A percentile compares a stretch with the other conserved stretches of the same genome.
Evolutionary conservation across 2,329 filamentous ascomycete genomes (phyloP).

Genomic region (Podosphaera aphanis): DNA sequence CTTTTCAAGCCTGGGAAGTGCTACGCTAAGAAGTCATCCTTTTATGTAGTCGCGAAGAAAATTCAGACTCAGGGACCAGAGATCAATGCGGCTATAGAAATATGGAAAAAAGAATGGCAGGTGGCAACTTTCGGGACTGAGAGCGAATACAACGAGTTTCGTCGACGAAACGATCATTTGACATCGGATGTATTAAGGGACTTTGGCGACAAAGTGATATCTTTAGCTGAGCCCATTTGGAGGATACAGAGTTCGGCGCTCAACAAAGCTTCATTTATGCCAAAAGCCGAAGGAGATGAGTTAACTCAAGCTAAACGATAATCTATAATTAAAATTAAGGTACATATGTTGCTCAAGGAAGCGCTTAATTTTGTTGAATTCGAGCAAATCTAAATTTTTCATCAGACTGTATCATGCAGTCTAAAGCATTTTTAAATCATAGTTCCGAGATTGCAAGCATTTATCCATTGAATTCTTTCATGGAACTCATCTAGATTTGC

Average conservation of each 20-base stretch:
- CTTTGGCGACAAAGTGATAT: slow-evolving; percentile 3
- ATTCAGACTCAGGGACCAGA: slow-evolving; percentile 1
- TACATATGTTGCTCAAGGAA: too few species aligned
- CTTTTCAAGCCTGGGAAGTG: slow-evolving; percentile 9
- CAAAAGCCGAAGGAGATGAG: too few species aligned
- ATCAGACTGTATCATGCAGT: too few species aligned
- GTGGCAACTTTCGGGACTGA: slow-evolving; percentile 6
- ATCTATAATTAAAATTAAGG: too few species aligned
- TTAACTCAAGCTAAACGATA: too few species aligned
- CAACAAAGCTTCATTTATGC: too few species aligned
- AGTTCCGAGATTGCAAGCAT: too few species aligned
- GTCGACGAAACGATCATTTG: slow-evolving; percentile 2
- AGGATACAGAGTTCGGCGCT: slow-evolving; percentile 4
- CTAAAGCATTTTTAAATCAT: too few species aligned
- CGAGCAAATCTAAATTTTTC: too few species aligned
- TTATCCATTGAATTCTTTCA: too few species aligned
- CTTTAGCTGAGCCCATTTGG: slow-evolving; percentile 4
- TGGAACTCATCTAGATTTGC: too few species aligned
- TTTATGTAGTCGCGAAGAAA: slow-evolving; percentile 12
- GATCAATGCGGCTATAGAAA: slow-evolving; percentile 2
- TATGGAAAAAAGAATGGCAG: slow-evolving; percentile 8
- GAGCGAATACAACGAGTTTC: slow-evolving; percentile 1
- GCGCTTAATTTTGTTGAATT: too few species aligned
- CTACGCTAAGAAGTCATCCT: slow-evolving; percentile 8
- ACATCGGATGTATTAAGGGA: slow-evolving; percentile 2